Evolutionary conservation across 2,329 filamentous ascomycete species (phyloP).

Genomic region (Amesomyces nigricolor): DNA sequence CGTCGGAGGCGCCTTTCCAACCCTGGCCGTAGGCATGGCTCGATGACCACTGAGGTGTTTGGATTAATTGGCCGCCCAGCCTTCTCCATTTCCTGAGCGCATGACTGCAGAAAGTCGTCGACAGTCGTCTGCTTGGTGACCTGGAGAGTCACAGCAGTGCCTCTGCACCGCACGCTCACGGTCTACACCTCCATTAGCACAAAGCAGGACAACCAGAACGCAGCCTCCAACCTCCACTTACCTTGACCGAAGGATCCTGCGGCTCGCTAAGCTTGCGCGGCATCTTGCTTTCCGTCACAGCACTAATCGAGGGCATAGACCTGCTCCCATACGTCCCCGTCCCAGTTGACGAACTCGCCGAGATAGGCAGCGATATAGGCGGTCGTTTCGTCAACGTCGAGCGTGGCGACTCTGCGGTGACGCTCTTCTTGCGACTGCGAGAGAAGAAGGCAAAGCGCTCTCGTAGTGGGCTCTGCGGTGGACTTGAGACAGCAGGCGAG

Average conservation of each 20-base stretch:
- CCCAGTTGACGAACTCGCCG: constrained; percentile 27
- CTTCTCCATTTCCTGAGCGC: constrained; percentile 45
- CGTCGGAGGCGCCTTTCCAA: constrained; percentile 76
- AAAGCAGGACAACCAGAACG: no score
- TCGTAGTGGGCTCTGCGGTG: constrained; percentile 37
- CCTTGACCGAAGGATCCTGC: constrained; percentile 73
- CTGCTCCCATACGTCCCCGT: background rate
- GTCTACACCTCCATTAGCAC: constrained; percentile 39
- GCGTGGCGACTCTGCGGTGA: constrained; percentile 2
- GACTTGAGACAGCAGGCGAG: constrained; percentile 6
- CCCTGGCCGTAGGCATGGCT: constrained; percentile 69
- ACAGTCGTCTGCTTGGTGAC: constrained; percentile 70
- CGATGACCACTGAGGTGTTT: constrained; percentile 64
- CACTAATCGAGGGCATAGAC: background rate
- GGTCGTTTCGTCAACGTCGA: constrained; percentile 10
- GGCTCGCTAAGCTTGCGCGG: constrained; percentile 45
- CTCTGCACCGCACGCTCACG: constrained; percentile 67
- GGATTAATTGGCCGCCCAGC: constrained; percentile 53
- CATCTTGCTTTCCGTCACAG: background rate
- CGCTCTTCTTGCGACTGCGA: constrained; percentile 37
- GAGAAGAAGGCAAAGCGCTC: constrained; percentile 45
- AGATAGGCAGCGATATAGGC: constrained; percentile 2
- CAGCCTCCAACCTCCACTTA: constrained; percentile 36
- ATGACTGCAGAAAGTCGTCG: constrained; percentile 64
- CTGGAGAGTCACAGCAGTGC: constrained; percentile 63